Conservation (phyloP, 2,329 filamentous ascomycete genomes). For the Knoxdaviesia proteae region DNA sequence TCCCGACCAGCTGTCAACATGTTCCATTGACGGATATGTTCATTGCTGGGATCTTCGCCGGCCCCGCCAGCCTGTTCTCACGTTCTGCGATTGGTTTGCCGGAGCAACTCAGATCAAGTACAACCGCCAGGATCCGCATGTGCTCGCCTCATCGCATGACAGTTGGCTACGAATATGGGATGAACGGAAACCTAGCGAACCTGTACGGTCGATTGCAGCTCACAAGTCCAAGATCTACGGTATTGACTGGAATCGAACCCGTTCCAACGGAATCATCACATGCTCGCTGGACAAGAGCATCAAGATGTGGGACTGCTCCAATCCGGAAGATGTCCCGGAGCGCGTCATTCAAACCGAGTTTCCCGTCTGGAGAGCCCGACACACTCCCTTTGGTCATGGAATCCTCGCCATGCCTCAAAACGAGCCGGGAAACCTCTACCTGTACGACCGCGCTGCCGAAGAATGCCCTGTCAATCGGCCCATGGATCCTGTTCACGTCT, state of each 20-base stretch:
- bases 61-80: conserved; percentile 51
- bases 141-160: conserved; percentile 81
- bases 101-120: conserved; percentile 92
- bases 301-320: conserved; percentile 72
- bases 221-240: conserved; percentile 91
- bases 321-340: conserved; percentile 38
- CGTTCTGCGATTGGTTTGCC: conserved; percentile 82
- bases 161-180: conserved; percentile 81
- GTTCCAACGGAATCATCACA: conserved; percentile 52
- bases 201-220: conserved; percentile 66
- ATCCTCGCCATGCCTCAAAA: conserved; percentile 83
- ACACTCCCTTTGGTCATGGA: conserved; percentile 76
- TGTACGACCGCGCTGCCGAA: conserved; percentile 49
- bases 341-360: conserved; percentile 65
- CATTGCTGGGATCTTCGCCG: conserved; percentile 78
- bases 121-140: conserved; percentile 69
- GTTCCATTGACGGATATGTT: conserved; percentile 80
- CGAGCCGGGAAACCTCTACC: conserved; percentile 62
- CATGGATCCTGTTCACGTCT: conserved; percentile 33
- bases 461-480: conserved; percentile 9
- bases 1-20: conserved; percentile 73
- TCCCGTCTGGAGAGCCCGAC: conserved; percentile 76
- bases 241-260: conserved; percentile 76
- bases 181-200: conserved; percentile 55
- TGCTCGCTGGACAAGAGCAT: conserved; percentile 84